These are phyloP conservation scores for Yamadazyma insecticola DNA, from an alignment of 805 yeast species.

Conservation along the genomic window DNA sequence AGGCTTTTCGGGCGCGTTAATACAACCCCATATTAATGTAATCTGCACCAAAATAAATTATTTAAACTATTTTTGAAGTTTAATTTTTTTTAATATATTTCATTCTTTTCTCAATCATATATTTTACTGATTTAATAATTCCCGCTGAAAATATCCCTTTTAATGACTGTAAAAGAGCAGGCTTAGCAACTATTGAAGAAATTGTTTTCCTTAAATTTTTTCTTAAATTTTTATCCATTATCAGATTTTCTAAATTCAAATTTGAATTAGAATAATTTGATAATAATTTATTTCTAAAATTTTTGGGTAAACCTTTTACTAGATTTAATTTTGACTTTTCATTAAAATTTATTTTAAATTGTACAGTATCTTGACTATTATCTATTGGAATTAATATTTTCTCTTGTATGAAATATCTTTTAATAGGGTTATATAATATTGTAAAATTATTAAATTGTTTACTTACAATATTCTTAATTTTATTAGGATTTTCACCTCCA, in stretches of 20 bases:
- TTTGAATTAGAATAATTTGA: slow-evolving; percentile 18
- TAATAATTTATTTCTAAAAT: slow-evolving; percentile 39
- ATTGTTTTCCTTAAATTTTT: slow-evolving; percentile 17
- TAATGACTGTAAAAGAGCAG: slow-evolving; percentile 71
- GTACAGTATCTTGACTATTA: slow-evolving; percentile 1
- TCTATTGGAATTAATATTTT: neutral
- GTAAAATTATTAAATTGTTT: slow-evolving; percentile 71
- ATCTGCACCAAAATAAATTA: neutral
- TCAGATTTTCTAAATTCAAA: too few relatives aligned
- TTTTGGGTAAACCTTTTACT: slow-evolving; percentile 44
- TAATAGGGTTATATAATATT: slow-evolving; percentile 65
- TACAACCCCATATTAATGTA: neutral
- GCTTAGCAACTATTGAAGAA: slow-evolving; percentile 49
- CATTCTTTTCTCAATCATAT: slow-evolving; percentile 66
- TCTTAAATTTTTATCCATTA: slow-evolving; percentile 24
- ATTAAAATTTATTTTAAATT: neutral
- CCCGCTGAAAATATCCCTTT: slow-evolving; percentile 93
- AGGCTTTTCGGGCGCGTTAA: neutral
- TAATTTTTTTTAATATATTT: slow-evolving; percentile 14
- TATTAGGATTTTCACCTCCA: slow-evolving; percentile 90
- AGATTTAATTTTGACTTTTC: slow-evolving; percentile 13
- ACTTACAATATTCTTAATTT: slow-evolving; percentile 77
- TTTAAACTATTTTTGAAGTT: neutral
- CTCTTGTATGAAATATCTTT: slow-evolving; percentile 2
- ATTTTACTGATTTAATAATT: slow-evolving; percentile 57